Evolutionary conservation across 805 yeast species (phyloP), one percentile per base, ranked within the genome.

Genomic region (Brettanomyces custersianus): DNA sequence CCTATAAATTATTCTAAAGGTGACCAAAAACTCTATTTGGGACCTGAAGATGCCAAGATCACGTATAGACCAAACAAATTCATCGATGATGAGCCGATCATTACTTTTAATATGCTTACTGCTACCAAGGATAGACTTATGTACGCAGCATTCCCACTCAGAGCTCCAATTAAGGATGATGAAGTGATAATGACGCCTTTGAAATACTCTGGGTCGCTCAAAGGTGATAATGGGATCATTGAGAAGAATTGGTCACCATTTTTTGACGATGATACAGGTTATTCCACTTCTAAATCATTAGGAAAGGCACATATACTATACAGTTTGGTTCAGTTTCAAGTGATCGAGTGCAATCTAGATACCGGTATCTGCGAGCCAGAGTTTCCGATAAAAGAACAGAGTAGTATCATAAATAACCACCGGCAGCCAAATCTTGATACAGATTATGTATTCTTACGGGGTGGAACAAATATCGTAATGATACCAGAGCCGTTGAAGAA

Each of bases 71-170:
- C 39, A n/a, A 51, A 48, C 15, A 39, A 42, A 18, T 62, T 66
- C 2, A 49, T 48, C 33, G 61, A 59, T 19, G 32, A 20, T 15
- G 37, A 68, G 40, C 73, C 73, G 1, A 39, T 66, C 10, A 45
- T 68, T 16, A 41, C 65, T 1, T 66, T 54, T 46, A 66, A 66
- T 34, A 44, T 54, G 40, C 26, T 40, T 12, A 48, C 44, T 34
- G 40, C 47, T 8, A 34, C 33, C 12, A 46, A 35, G 7, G 22
- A 27, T 19, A 38, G 55, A 31, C 35, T 37, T 3, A 49, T 51
- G 48, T 39, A 44, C 36, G 43, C 41, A 6, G 37, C 36, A 12
- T 47, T 41, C 40, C 56, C 56, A n/a, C 42, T 49, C 10, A 39
- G 47, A 30, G 40, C 39, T 25, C 34, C 38, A 8, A 37, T 39